These are phyloP conservation scores for Effrenium voratum DNA, from an alignment of 73 alveolate species.

Conservation along the genomic window DNA sequence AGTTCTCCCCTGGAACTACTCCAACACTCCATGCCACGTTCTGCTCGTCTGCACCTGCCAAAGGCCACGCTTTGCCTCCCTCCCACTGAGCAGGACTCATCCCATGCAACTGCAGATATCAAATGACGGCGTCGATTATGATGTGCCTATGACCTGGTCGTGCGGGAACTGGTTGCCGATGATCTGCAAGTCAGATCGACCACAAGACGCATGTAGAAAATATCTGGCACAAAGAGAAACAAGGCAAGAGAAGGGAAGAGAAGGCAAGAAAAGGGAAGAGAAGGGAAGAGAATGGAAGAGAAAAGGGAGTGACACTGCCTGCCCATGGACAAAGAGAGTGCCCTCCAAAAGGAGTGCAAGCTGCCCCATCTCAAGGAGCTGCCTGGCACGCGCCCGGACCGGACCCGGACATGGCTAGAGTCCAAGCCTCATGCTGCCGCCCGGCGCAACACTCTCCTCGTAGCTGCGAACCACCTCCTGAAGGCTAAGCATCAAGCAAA, in stretches of 20 bases:
- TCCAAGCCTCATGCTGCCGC: conserved; percentile 16
- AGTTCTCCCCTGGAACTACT: background rate
- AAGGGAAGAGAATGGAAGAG: no score
- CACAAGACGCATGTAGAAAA: no score
- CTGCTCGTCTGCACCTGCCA: background rate
- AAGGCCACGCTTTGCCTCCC: background rate
- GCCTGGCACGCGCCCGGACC: background rate
- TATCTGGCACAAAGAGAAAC: no score
- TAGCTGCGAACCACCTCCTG: conserved; percentile 21
- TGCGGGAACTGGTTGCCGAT: conserved; percentile 50
- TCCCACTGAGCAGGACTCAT: background rate
- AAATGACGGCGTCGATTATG: no score
- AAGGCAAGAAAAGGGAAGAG: no score
- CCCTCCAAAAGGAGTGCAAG: conserved; percentile 5
- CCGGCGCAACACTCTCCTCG: conserved; percentile 17
- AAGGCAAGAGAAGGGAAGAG: no score
- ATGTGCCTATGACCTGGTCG: background rate
- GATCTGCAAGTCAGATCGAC: no score
- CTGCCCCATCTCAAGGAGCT: conserved; percentile 9
- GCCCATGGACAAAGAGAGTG: conserved; percentile 55
- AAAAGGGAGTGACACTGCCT: no score
- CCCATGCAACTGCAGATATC: background rate
- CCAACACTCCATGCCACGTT: background rate
- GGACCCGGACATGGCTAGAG: no score
- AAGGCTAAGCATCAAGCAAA: background rate